These are phyloP conservation scores for Alternaria arbusti DNA, from an alignment of 2,329 filamentous ascomycete species.

Conservation along the genomic window DNA sequence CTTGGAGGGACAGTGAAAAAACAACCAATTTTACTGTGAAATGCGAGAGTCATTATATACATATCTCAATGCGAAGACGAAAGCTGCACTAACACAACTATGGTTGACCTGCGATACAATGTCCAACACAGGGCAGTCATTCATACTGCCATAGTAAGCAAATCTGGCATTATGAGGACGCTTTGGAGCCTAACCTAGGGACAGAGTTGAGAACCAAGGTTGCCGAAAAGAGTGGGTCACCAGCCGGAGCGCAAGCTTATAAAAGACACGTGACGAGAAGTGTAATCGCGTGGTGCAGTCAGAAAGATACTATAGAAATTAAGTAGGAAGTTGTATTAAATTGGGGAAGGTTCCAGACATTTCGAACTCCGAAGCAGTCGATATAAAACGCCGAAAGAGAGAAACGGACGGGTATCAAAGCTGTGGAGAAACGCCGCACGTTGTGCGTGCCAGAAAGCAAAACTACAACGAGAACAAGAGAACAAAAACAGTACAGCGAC, in stretches of 20 bases:
- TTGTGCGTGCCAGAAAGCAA: neutral
- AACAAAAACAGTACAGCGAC: neutral
- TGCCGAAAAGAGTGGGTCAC: neutral
- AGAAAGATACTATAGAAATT: neutral
- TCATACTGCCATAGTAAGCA: neutral
- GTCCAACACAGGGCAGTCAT: neutral
- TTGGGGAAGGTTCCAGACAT: neutral
- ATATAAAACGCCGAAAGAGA: neutral
- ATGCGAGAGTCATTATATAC: neutral
- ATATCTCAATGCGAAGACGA: no score
- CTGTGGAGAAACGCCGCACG: neutral
- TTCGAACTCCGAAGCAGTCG: neutral
- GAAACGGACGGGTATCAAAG: neutral
- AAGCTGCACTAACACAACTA: neutral
- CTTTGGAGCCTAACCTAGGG: rapidly evolving
- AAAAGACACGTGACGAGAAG: neutral
- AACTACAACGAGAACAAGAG: neutral
- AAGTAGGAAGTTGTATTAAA: neutral
- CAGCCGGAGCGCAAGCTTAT: neutral
- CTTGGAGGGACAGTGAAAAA: neutral
- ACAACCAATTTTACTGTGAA: neutral
- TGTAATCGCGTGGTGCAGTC: no score
- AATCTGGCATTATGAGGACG: neutral
- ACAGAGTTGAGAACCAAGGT: neutral
- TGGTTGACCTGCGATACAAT: neutral